Base-by-base conservation (phyloP, 2,329 filamentous ascomycete genomes). In the Teratosphaeria gauchensis region DNA sequence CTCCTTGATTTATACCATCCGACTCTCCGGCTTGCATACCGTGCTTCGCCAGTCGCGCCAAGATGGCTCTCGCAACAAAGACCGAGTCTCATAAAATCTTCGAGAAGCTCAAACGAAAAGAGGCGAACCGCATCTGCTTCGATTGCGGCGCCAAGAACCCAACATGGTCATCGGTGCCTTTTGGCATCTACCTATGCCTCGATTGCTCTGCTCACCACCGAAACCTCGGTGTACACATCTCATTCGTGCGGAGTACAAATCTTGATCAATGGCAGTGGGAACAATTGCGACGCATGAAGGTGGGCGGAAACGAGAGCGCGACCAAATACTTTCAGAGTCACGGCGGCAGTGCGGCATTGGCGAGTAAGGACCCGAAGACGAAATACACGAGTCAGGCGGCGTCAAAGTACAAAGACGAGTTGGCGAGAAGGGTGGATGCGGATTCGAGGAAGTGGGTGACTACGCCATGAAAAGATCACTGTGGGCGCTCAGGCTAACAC, bases 201-300 rank as follows among this genome's bases (percentile, higher is more conserved):
- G 94, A 99, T 78, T 99, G 94, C 79, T 96, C 92, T 51, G 88
- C 92, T 59, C 91, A 96, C 75, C 94, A 99, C 76, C 88, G 94
- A 68, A 97, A 97, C 76, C 86, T 99, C 69, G 94, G 94, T 75
- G 92, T 97, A 61, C 94, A 99, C 77, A 96, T 99, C 77, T 96
- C 92, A 68, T 99, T 99, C 80, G 94, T 99, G 70, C 88, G 94
- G 70, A 97, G 92, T 62, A 97, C 92, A 62, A 96, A 96, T 75
- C 88, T 99, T 75, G 94, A 99, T 75, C 91, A 79, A 64, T 99
- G 94, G 94, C 91, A 96, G 88, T 99, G 94, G 94, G 91, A 96
- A 66, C 94, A 99, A 75, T 82, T 99, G 61, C 89, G 94, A 56
- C 77, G 92, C 59, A 97, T 99, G 92, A 99, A 99, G 78, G 91